These are phyloP conservation scores for Golovinomyces cichoracearum DNA, from an alignment of 2,329 filamentous ascomycete genomes.

Conservation along the genomic window DNA sequence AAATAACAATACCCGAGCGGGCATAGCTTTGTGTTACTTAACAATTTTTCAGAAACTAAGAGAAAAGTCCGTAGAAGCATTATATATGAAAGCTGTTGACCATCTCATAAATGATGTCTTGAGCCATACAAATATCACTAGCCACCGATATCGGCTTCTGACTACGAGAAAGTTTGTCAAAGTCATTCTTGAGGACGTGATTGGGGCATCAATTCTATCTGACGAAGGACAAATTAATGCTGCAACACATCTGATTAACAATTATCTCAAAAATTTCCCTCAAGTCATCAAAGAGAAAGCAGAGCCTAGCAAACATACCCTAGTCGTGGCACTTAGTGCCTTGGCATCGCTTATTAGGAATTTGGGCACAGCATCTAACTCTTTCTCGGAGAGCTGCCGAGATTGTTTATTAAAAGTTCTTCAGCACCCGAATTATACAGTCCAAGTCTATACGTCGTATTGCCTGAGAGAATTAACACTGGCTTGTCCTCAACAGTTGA, in stretches of 20 bases:
- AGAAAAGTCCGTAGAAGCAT: constrained; percentile 55
- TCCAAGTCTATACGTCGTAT: constrained; percentile 69
- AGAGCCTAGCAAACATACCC: constrained; percentile 66
- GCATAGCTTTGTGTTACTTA: constrained; percentile 67
- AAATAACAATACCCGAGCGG: constrained; percentile 55
- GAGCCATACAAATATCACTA: constrained; percentile 45
- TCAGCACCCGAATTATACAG: constrained; percentile 85
- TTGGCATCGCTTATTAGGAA: constrained; percentile 52
- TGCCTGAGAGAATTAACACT: constrained; percentile 71
- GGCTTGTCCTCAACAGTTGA: constrained; percentile 71
- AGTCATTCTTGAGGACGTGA: constrained; percentile 56
- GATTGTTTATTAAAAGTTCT: constrained; percentile 74
- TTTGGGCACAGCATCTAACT: constrained; percentile 57
- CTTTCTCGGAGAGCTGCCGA: constrained; percentile 56
- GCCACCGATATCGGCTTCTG: constrained; percentile 70
- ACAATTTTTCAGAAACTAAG: constrained; percentile 55
- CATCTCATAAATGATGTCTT: constrained; percentile 61
- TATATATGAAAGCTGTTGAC: constrained; percentile 57
- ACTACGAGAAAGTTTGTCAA: constrained; percentile 65
- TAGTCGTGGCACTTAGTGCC: constrained; percentile 56
- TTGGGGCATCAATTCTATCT: constrained; percentile 58
- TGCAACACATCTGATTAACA: constrained; percentile 58
- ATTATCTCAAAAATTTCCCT: constrained; percentile 80
- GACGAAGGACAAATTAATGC: constrained; percentile 72
- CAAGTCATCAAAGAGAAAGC: constrained; percentile 64